Evolutionary conservation across 805 yeast genomes (phyloP).

Genomic region (Hanseniaspora valbyensis): DNA sequence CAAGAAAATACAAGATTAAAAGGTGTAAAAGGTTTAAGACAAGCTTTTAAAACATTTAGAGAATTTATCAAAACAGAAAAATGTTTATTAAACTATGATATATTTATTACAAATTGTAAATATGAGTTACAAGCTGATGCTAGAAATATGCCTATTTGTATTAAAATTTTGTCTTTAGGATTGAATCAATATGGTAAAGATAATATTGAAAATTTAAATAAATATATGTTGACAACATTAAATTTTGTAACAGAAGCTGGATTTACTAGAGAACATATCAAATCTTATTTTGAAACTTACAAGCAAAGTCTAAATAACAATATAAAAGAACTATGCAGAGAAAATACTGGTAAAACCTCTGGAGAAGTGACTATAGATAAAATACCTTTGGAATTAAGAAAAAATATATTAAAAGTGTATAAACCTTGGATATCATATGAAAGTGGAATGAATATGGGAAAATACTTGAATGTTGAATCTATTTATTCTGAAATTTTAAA

Average conservation of each 20-base stretch:
- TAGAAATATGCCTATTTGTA: conserved; percentile 10
- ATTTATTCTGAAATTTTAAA: conserved; percentile 7
- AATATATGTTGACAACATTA: conserved; percentile 2
- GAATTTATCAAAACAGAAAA: conserved; percentile 9
- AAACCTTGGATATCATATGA: conserved; percentile 9
- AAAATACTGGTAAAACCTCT: not conserved
- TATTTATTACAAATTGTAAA: conserved; percentile 10
- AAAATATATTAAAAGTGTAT: not conserved
- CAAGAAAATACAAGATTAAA: conserved; percentile 10
- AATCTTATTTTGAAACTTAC: conserved; percentile 8
- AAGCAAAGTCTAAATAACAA: not conserved
- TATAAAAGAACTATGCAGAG: not conserved
- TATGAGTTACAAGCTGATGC: conserved; percentile 6
- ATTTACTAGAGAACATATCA: conserved; percentile 10
- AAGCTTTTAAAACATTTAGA: conserved; percentile 9
- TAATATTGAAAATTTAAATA: not conserved
- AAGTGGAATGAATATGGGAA: conserved; percentile 11
- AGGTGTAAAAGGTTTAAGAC: conserved; percentile 11
- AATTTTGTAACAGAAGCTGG: not conserved
- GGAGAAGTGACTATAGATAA: not conserved
- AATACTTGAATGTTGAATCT: conserved; percentile 10
- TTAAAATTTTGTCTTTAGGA: conserved; percentile 5
- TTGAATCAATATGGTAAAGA: conserved; percentile 7
- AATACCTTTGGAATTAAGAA: not conserved
- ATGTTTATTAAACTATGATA: conserved; percentile 2